phyloP scores from a whole-genome alignment of 2,329 filamentous ascomycete genomes.

The Verticillium longisporum region DNA sequence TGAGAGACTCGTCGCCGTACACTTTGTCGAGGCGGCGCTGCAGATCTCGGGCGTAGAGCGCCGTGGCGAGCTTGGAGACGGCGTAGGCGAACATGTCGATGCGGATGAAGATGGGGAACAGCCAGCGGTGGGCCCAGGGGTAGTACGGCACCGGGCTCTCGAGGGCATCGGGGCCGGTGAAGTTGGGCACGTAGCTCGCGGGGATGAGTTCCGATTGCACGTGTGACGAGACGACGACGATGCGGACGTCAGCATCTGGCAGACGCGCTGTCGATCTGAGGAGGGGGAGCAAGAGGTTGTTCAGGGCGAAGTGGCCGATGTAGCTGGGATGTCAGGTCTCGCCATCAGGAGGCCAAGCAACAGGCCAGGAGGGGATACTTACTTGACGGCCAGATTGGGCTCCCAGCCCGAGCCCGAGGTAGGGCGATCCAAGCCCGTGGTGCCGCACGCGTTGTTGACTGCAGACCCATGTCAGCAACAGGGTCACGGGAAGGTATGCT shows the following conservation, averaged over 20 bases:
- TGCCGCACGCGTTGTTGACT: slow-evolving; percentile 19
- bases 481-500: background rate
- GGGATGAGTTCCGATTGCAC: slow-evolving; percentile 12
- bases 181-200: slow-evolving; percentile 11
- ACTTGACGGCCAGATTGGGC: slow-evolving; percentile 16
- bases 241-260: slow-evolving; percentile 15
- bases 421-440: slow-evolving; percentile 1
- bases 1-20: background rate
- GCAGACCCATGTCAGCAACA: background rate
- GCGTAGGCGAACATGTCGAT: slow-evolving; percentile 17
- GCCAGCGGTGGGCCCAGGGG: slow-evolving; percentile 9
- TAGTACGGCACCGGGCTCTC: slow-evolving; percentile 4
- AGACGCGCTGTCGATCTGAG: slow-evolving; percentile 14
- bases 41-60: slow-evolving; percentile 15
- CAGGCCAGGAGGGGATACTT: background rate
- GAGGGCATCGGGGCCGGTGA: slow-evolving; percentile 9
- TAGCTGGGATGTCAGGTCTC: slow-evolving; percentile 10
- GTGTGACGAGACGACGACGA: slow-evolving; percentile 16
- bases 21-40: slow-evolving; percentile 12
- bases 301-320: slow-evolving; percentile 18
- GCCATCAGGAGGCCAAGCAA: background rate
- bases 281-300: slow-evolving; percentile 18
- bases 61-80: slow-evolving; percentile 15
- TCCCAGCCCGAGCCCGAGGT: slow-evolving; percentile 14
- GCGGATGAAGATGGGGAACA: slow-evolving; percentile 6